Conservation (phyloP, 345 rosid species). For the Chamaenerion angustifolium region DNA sequence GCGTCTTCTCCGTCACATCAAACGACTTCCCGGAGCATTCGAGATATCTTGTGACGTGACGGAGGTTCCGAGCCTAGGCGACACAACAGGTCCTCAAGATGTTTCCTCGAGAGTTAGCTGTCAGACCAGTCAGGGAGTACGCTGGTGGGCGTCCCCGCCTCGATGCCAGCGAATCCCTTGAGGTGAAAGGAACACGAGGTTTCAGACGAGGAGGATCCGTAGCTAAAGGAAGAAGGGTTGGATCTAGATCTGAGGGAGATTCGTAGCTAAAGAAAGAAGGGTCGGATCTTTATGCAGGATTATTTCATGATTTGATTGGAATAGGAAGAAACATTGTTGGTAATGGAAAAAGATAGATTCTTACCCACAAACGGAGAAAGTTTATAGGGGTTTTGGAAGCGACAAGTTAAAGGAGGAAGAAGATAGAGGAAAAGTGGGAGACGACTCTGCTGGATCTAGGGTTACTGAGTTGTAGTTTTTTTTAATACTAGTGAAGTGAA, state of each 20-base stretch:
- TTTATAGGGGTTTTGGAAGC: no score
- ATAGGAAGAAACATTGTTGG: no score
- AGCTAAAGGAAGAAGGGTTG: constrained; percentile 46
- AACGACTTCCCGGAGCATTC: constrained; percentile 53
- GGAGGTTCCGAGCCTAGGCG: constrained; percentile 39
- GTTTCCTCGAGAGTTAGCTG: constrained; percentile 19
- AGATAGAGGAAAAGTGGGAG: no score
- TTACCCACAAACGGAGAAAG: no score
- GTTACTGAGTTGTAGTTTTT: no score
- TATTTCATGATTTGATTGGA: no score
- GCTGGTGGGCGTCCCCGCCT: constrained; percentile 46
- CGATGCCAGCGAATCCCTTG: constrained; percentile 7
- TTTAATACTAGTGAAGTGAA: no score
- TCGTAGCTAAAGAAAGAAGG: no score
- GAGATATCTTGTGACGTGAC: constrained; percentile 38
- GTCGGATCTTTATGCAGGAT: no score
- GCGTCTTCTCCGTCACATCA: constrained; percentile 19
- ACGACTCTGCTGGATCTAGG: no score
- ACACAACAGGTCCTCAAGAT: constrained; percentile 48
- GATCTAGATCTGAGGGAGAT: constrained; percentile 36
- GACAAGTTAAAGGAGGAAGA: no score
- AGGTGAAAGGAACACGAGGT: constrained; percentile 13
- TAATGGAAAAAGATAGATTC: no score
- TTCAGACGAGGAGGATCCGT: constrained; percentile 25
- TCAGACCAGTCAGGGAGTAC: constrained; percentile 54